Evolutionary conservation across 2,329 filamentous ascomycete species (phyloP).

Genomic region (Chaetomium sp.): DNA sequence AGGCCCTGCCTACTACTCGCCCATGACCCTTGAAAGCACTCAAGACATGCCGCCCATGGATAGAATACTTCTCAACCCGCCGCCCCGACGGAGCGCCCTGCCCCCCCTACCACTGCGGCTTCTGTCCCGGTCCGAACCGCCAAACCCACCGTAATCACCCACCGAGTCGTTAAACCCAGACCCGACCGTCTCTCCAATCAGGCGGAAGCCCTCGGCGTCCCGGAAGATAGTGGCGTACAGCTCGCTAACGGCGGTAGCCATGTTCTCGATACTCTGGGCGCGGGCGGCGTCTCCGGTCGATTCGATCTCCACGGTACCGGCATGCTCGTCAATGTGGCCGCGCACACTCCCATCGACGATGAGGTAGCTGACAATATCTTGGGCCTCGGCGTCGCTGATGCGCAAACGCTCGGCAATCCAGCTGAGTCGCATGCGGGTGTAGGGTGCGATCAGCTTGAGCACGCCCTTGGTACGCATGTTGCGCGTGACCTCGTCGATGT

Average conservation of each 20-base stretch:
- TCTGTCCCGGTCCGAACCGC: constrained; percentile 1
- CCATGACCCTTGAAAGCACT: neutral
- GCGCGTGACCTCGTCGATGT: constrained; percentile 96
- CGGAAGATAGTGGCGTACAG: constrained; percentile 69
- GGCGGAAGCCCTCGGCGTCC: constrained; percentile 65
- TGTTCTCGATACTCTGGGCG: constrained; percentile 63
- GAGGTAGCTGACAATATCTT: constrained; percentile 91
- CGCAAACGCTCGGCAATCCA: constrained; percentile 87
- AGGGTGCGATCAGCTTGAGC: constrained; percentile 86
- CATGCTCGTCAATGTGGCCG: constrained; percentile 84
- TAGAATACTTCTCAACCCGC: neutral
- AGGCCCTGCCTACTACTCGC: no score
- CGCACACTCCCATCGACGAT: constrained; percentile 85
- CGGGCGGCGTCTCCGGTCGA: constrained; percentile 68
- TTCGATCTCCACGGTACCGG: constrained; percentile 75
- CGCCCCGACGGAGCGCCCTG: constrained; percentile 6
- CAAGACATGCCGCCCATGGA: neutral
- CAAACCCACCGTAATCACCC: constrained; percentile 7
- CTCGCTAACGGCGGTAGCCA: constrained; percentile 61
- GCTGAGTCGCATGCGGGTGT: constrained; percentile 80
- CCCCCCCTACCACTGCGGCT: neutral
- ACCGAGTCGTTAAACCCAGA: constrained; percentile 6
- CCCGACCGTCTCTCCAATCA: constrained; percentile 31
- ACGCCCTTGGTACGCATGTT: constrained; percentile 98
- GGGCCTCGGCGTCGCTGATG: constrained; percentile 78